Base-by-base conservation (phyloP, 371 early-diverging fungal species). In the Circinella minor region DNA sequence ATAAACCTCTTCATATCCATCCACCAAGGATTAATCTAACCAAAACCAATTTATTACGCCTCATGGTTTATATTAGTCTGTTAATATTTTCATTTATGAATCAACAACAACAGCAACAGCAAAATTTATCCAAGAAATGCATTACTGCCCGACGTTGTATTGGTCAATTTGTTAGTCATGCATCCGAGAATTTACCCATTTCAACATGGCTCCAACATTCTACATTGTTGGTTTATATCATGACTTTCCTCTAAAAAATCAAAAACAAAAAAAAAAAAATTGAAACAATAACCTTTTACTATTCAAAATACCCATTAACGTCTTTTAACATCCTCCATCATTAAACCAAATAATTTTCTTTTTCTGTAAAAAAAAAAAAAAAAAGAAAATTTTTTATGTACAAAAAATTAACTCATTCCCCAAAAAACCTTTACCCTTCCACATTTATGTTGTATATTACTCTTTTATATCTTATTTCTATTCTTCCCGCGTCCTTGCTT, bases 21-120 rank as follows among this genome's bases (percentile, higher is more conserved):
- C 34, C 59, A 11, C 46, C 60, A 9, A 62, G 18, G 8, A 46
- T 68, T 27, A n/a, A 8, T 20, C 36, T 62, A 38, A 27, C 47
- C 57, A 17, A 61, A 65, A 10, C 64, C 18, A 67, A 39, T 4
- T 8, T 70, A 13, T 17, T 49, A 17, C 70, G 70, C 15, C 47
- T 65, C 48, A 70, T 70, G 70, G 36, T 70, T 18, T 70, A 55
- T 55, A 57, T 57, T n/a, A 65, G 60, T 14, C 48, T 70, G 34
- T 46, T 70, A 8, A 38, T 65, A 11, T 70, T 70, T 46, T 70
- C 70, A 13, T 70, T 70, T 48, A 70, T 70, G 70, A 65, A 65
- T 61, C 70, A 65, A 54, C 61, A 27, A 51, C 54, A 51, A 37
- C 54, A 9, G 20, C 14, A 65, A 36, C 46, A 43, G 27, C 60